Conservation (phyloP, 371 early-diverging fungal genomes). For the Zopfochytrium polystomum region DNA sequence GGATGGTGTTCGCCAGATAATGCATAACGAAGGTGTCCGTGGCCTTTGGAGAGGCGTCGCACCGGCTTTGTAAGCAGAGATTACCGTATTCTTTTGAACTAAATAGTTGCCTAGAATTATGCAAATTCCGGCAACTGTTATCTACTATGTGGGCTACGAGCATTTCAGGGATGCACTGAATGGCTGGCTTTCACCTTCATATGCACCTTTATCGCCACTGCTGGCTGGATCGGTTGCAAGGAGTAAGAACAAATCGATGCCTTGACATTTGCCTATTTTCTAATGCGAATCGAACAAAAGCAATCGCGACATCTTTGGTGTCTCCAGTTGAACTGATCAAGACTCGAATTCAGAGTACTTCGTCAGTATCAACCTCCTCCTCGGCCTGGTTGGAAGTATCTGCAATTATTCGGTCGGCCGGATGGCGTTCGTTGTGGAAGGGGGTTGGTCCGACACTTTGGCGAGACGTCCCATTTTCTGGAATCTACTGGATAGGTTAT, state of each 20-base stretch:
- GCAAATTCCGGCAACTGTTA: conserved; percentile 86
- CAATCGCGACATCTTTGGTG: conserved; percentile 72
- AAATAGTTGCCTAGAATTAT: conserved; percentile 51
- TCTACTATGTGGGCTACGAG: conserved; percentile 95
- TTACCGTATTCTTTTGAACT: neutral
- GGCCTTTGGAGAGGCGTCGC: conserved; percentile 85
- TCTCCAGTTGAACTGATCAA: conserved; percentile 89
- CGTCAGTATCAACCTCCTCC: conserved; percentile 26
- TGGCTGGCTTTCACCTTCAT: conserved; percentile 18
- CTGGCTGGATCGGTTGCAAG: conserved; percentile 78
- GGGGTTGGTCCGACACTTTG: conserved; percentile 90
- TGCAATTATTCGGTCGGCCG: conserved; percentile 60
- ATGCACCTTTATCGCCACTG: conserved; percentile 64
- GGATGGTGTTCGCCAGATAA: conserved; percentile 79
- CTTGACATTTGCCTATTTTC: conserved; percentile 16
- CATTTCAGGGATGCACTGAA: conserved; percentile 61
- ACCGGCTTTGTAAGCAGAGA: conserved; percentile 64
- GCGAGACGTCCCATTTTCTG: conserved; percentile 92
- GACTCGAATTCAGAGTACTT: conserved; percentile 78
- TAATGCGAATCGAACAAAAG: conserved; percentile 33
- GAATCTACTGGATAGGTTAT: no score
- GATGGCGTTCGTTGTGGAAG: conserved; percentile 71
- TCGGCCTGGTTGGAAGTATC: conserved; percentile 61
- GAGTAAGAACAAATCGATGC: no score
- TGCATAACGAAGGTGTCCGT: conserved; percentile 70